These are phyloP conservation scores for Colletotrichum truncatum DNA, from an alignment of 2,329 filamentous ascomycete genomes.

Conservation along the genomic window DNA sequence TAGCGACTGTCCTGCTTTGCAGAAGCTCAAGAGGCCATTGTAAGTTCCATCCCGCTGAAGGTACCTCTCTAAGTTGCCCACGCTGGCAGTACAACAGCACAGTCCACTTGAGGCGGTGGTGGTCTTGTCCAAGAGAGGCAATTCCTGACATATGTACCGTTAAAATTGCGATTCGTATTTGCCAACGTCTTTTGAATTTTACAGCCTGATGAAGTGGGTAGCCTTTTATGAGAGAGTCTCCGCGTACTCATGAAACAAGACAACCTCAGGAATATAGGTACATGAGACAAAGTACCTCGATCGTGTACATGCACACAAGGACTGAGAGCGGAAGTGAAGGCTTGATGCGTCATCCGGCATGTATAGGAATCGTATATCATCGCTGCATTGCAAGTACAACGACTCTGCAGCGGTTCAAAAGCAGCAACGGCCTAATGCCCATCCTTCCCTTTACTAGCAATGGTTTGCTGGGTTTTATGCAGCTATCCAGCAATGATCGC, in stretches of 20 bases:
- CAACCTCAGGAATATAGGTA: not conserved
- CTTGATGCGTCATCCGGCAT: not conserved
- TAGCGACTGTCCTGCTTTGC: not conserved
- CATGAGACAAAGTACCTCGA: not conserved
- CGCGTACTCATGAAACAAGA: too few species aligned
- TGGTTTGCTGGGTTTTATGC: not conserved
- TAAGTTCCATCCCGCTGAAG: not conserved
- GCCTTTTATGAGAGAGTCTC: not conserved
- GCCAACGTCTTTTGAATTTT: not conserved
- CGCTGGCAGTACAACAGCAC: not conserved
- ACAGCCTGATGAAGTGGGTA: not conserved
- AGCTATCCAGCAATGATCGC: constrained; percentile 11
- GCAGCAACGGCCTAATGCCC: not conserved
- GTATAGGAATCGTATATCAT: not conserved
- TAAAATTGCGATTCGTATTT: constrained; percentile 26
- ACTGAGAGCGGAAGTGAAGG: not conserved
- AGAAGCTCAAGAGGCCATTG: not conserved
- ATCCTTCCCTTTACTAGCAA: not conserved
- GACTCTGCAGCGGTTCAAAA: constrained; percentile 3
- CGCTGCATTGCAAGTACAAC: not conserved
- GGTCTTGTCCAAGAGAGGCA: not conserved
- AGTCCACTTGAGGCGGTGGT: not conserved
- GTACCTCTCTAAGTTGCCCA: not conserved
- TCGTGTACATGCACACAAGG: not conserved
- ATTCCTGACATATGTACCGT: not conserved